Percentiles rank a stretch among this genome's conserved stretches.
Evolutionary conservation across 805 yeast genomes (phyloP).

Genomic region (Lachancea cidri): DNA sequence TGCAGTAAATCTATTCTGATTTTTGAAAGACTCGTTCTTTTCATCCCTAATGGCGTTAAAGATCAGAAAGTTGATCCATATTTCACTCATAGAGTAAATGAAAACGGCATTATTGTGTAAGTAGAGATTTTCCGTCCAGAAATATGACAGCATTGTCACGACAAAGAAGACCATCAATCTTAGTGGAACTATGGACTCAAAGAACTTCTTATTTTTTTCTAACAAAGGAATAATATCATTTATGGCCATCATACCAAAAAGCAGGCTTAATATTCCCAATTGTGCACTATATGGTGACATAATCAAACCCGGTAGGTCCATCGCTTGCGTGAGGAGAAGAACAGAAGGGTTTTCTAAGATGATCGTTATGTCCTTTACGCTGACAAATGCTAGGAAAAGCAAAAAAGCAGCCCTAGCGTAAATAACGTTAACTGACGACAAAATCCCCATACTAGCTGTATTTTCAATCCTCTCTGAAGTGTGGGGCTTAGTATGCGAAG

Average conservation of each 20-base stretch:
- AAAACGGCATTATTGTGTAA: constrained; percentile 62
- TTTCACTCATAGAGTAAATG: constrained; percentile 54
- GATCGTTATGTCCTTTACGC: constrained; percentile 44
- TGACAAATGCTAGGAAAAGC: constrained; percentile 39
- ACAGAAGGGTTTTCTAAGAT: constrained; percentile 43
- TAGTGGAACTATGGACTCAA: constrained; percentile 56
- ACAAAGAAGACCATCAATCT: constrained; percentile 48
- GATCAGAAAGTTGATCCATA: constrained; percentile 63
- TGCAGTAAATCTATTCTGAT: constrained; percentile 17
- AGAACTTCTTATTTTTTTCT: constrained; percentile 41
- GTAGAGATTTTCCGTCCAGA: constrained; percentile 37
- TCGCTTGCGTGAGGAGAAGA: constrained; percentile 53
- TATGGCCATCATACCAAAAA: constrained; percentile 42
- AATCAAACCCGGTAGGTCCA: constrained; percentile 41
- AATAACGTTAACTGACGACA: constrained; percentile 45
- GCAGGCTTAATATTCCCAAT: constrained; percentile 44
- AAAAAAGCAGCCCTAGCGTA: constrained; percentile 45
- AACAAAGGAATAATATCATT: constrained; percentile 57
- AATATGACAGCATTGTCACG: constrained; percentile 45
- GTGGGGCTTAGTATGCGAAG: no score
- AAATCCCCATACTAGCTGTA: constrained; percentile 40
- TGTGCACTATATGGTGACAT: constrained; percentile 37
- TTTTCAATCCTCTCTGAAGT: neutral
- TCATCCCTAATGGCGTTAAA: constrained; percentile 63
- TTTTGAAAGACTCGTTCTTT: constrained; percentile 44